These are phyloP conservation scores for Dendrocalamus sinicus DNA, from an alignment of 176 grass and related monocot species.

Conservation along the genomic window DNA sequence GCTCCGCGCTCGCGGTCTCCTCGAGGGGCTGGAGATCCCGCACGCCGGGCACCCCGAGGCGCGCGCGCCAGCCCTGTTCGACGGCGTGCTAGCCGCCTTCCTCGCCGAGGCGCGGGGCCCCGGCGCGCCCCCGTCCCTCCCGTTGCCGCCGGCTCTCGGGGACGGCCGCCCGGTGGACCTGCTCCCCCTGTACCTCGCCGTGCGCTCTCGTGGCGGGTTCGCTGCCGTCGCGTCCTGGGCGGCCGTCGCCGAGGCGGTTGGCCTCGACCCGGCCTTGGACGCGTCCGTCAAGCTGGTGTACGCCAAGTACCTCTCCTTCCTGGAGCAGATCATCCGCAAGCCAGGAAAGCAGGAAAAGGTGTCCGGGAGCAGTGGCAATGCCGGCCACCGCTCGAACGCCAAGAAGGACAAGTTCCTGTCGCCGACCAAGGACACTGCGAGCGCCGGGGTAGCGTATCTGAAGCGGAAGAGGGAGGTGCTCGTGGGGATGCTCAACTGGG, in stretches of 20 bases:
- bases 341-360: neutral
- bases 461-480: conserved; percentile 49
- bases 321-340: conserved; percentile 36
- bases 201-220: conserved; percentile 46
- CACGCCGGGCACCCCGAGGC: neutral
- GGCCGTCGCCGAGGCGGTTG: conserved; percentile 35
- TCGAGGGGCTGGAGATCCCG: conserved; percentile 32
- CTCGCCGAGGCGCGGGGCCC: neutral
- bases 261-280: conserved; percentile 25
- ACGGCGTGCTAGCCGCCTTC: conserved; percentile 36
- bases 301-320: conserved; percentile 35
- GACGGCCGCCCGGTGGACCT: conserved; percentile 42
- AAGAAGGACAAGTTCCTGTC: conserved; percentile 39
- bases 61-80: conserved; percentile 23
- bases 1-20: conserved; percentile 41
- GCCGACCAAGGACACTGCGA: neutral
- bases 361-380: neutral
- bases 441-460: neutral
- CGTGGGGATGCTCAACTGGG: conserved; percentile 42
- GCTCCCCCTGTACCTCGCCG: conserved; percentile 49
- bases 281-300: conserved; percentile 47
- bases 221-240: conserved; percentile 43
- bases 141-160: conserved; percentile 14
- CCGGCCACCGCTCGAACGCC: neutral
- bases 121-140: neutral